Evolutionary conservation across 2,329 filamentous ascomycete species (phyloP), one percentile per base, ranked within the genome.

Genomic region (Plectosphaerella sp.): DNA sequence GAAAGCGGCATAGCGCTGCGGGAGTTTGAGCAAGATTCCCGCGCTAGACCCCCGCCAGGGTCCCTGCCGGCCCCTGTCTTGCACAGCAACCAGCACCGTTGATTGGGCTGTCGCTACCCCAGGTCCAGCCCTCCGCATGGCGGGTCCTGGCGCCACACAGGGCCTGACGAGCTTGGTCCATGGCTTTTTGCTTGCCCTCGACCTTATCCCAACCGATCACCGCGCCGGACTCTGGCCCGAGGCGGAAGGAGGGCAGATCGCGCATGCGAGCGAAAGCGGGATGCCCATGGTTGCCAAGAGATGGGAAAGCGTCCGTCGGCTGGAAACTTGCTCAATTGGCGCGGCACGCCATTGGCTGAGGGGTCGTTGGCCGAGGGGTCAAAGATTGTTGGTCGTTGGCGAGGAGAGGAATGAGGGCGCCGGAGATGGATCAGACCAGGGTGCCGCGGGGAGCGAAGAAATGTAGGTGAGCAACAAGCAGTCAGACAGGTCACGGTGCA

Each of bases 311-410:
- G 47, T n/a, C 47, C 12, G 39, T 33, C 43, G 47, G n/a, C 36
- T 15, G 20, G 47, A 47, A 57, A 57, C 57, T 58, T 62, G 60
- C 60, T 61, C 59, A 61, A 58, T 59, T 59, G 56, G 56, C 52
- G 52, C 28, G 15, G 41, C 5, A 39, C 4, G 47, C 48, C n/a
- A 56, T 55, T 55, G 55, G 55, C 8, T 46, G 33, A 41, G 48
- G 22, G 22, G 3, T 43, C 48, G 18, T 47, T 42, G 39, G n/a
- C n/a, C 50, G 48, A 47, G 11, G 28, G 33, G n/a, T 41, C 41
- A 11, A 33, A 5, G 36, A 48, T 20, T 39, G 39, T 45, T 25
- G 42, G 33, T 12, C 24, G 22, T 28, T 18, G 18, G n/a, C 12
- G 42, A 14, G 8, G 25, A 28, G 25, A 33, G 28, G 37, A 41